Conservation (phyloP, 352 stramenopile genomes). For the Phytophthora meadii region DNA sequence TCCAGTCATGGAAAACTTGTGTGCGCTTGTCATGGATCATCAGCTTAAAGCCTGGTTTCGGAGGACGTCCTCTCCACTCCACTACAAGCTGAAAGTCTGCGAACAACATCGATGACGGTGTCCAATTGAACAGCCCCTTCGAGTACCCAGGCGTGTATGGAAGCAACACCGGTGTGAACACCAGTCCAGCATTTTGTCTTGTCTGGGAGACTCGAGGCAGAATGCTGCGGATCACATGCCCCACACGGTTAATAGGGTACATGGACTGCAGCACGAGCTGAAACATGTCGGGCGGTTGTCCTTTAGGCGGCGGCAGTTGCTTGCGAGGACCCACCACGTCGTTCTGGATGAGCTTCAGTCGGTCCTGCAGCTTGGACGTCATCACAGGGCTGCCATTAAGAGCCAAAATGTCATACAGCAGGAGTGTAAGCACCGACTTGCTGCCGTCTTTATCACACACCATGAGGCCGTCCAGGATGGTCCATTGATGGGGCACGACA, state of each 20-base stretch:
- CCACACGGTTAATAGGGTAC: constrained; percentile 80
- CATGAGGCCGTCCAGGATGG: constrained; percentile 84
- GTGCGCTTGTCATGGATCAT: constrained; percentile 87
- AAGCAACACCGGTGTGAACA: constrained; percentile 81
- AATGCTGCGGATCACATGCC: constrained; percentile 81
- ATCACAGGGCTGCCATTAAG: constrained; percentile 87
- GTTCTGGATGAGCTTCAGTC: constrained; percentile 90
- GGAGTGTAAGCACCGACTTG: constrained; percentile 77
- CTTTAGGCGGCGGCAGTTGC: constrained; percentile 75
- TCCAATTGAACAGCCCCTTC: constrained; percentile 83
- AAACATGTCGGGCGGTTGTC: constrained; percentile 81
- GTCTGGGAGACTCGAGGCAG: constrained; percentile 75
- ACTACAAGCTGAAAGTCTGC: constrained; percentile 85
- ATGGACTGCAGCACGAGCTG: constrained; percentile 87
- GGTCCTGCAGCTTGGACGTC: constrained; percentile 85
- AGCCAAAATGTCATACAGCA: constrained; percentile 87
- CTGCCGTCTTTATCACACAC: constrained; percentile 82
- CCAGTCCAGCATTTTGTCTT: constrained; percentile 77
- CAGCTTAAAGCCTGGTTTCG: constrained; percentile 86
- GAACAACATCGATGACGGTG: constrained; percentile 57
- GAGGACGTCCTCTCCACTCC: constrained; percentile 79
- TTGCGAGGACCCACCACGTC: constrained; percentile 87
- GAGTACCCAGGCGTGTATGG: constrained; percentile 81
- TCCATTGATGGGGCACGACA: constrained; percentile 87
- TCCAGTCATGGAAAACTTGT: constrained; percentile 88